Base-by-base conservation (phyloP, 1,284 basidiomycete species). In the Naganishia sp. region DNA sequence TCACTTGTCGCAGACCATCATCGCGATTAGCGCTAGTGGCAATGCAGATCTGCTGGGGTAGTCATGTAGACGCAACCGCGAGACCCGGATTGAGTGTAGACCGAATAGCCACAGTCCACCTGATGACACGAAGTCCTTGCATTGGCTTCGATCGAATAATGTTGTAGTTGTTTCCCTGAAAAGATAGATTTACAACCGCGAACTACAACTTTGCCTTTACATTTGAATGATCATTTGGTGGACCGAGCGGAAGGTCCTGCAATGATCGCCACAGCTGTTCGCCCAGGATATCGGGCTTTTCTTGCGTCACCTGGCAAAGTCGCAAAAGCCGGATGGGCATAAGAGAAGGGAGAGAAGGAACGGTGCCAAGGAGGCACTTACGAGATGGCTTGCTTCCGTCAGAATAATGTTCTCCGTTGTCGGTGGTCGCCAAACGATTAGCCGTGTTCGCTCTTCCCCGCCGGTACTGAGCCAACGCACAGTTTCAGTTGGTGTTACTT, bases 21-120 rank as follows among this genome's bases (percentile, higher is more conserved):
- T 95, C 68, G 92, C 92, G 18, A 82, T 95, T 69, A 92, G 91
- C 66, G 92, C 92, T 36, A 91, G 90, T 55, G 92, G 91, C 36
- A 91, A 94, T 78, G 90, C 88, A 54, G 92, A 95, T 80, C 80
- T 94, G 69, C 83, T 94, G 67, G 89, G 90, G 36, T 80, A 74
- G 39, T n/a, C 36, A 39, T 39, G 13, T 39, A 7, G 10, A 39
- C 13, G 36, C 3, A 7, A 39, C 36, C 36, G 36, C 13, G 36
- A 39, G 36, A 39, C 36, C 6, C 2, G 4, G 6, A 39, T 39
- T 39, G 36, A 7, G 4, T 39, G 36, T 39, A 39, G 13, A 39
- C 9, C 9, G 13, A 10, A 9, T 39, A 39, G 36, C 36, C 36
- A 39, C 13, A 39, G 4, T 52, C 33, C n/a, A 39, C 13, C 6